Evolutionary conservation across 2,329 filamentous ascomycete genomes (phyloP).

Genomic region (Nothopassalora personata): DNA sequence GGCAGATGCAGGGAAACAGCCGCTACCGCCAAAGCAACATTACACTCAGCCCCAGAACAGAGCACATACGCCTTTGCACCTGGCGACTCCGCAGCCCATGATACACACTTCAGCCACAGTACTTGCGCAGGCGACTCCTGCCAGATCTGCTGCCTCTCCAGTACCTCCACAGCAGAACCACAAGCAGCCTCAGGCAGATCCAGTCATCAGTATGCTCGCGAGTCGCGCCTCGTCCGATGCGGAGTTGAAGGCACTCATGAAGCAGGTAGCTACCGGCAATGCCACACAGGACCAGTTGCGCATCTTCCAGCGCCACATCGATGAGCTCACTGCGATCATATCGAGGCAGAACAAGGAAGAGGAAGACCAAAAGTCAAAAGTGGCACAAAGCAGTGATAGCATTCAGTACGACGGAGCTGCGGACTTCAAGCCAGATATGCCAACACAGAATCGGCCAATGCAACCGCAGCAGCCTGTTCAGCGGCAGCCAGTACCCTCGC

Average conservation of each 20-base stretch:
- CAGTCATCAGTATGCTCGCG: constrained; percentile 74
- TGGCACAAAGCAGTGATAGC: constrained; percentile 11
- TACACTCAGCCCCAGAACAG: constrained; percentile 15
- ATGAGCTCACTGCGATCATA: constrained; percentile 61
- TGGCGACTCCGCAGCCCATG: constrained; percentile 11
- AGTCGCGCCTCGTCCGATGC: constrained; percentile 69
- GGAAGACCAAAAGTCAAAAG: constrained; percentile 15
- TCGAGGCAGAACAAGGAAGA: constrained; percentile 36
- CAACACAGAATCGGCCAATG: constrained; percentile 10
- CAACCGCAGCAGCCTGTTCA: constrained; percentile 11
- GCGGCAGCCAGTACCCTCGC: constrained; percentile 2
- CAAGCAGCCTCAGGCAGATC: constrained; percentile 49
- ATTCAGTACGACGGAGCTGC: constrained; percentile 23
- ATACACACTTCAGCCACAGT: constrained; percentile 8
- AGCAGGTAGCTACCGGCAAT: constrained; percentile 70
- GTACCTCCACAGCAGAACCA: constrained; percentile 12
- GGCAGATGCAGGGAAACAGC: constrained; percentile 59
- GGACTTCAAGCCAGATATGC: constrained; percentile 6
- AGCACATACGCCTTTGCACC: constrained; percentile 14
- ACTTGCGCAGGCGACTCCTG: constrained; percentile 9
- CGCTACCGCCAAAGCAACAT: constrained; percentile 21
- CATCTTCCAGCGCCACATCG: constrained; percentile 74
- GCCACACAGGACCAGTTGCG: constrained; percentile 66
- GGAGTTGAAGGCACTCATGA: constrained; percentile 72
- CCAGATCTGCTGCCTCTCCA: constrained; percentile 9